Percentiles rank a stretch among this genome's conserved stretches.
These are phyloP conservation scores for Eustoma russellianum DNA, from an alignment of 257 asterid genomes.

Conservation along the genomic window DNA sequence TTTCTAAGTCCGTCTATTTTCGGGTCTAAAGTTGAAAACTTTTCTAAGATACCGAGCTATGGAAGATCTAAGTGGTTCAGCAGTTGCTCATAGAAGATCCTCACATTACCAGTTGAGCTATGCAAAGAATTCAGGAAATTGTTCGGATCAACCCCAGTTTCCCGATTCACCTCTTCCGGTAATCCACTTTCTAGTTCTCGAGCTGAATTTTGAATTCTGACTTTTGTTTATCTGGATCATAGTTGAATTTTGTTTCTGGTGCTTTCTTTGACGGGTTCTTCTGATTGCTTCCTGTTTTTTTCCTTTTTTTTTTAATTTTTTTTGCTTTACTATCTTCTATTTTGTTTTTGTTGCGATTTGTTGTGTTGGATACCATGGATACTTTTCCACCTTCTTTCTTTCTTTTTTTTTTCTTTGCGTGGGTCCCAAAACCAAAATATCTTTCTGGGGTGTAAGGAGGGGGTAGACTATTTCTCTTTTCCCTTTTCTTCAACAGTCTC, in stretches of 20 bases:
- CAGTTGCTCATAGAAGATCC: not conserved
- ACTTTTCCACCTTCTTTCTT: too few relatives aligned
- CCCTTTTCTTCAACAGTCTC: too few relatives aligned
- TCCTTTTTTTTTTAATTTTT: too few relatives aligned
- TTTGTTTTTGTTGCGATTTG: too few relatives aligned
- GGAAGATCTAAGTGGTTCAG: conserved; percentile 4
- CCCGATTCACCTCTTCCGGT: conserved; percentile 30
- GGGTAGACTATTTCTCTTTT: too few relatives aligned
- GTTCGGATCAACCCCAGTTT: conserved; percentile 14
- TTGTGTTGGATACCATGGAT: too few relatives aligned
- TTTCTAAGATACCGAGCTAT: conserved; percentile 1
- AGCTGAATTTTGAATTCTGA: not conserved
- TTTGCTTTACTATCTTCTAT: too few relatives aligned
- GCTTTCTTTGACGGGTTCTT: not conserved
- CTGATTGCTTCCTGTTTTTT: not conserved
- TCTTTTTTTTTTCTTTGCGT: too few relatives aligned
- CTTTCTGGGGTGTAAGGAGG: too few relatives aligned
- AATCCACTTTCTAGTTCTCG: not conserved
- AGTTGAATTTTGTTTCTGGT: not conserved
- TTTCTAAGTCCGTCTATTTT: too few relatives aligned
- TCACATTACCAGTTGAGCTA: conserved; percentile 4
- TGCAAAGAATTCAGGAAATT: conserved; percentile 12
- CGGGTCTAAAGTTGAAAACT: not conserved
- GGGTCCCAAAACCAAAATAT: too few relatives aligned
- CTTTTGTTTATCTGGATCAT: too few relatives aligned